phyloP scores from a whole-genome alignment of 169 alveolate genomes.

The Pseudocohnilembus persalinus region DNA sequence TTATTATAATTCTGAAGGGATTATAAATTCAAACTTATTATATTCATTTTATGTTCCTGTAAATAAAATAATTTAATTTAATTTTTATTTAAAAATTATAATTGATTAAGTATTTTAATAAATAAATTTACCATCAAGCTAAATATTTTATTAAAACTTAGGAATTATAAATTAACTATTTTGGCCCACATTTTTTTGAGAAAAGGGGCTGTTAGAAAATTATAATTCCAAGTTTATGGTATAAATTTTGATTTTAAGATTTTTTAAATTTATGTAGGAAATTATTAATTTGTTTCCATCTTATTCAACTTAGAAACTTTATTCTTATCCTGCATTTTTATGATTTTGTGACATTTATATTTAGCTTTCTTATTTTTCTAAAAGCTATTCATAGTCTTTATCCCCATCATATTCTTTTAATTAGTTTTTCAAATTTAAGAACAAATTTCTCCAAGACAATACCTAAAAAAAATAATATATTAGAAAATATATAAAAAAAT shows the following conservation, averaged over 20 bases:
- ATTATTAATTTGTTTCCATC: not conserved
- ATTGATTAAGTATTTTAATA: too few relatives aligned
- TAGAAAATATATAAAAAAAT: too few relatives aligned
- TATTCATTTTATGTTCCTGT: too few relatives aligned
- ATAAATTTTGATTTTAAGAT: too few relatives aligned
- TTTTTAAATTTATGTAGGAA: not conserved
- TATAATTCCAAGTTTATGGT: not conserved
- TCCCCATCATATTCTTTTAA: not conserved
- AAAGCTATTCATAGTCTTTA: not conserved
- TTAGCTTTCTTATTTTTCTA: not conserved
- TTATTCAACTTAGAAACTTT: not conserved
- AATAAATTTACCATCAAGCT: too few relatives aligned
- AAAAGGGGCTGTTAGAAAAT: not conserved
- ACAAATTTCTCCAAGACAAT: not conserved
- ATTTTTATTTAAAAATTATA: too few relatives aligned
- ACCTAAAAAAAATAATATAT: not conserved
- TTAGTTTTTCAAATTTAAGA: not conserved
- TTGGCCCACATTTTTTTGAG: not conserved
- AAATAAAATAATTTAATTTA: too few relatives aligned
- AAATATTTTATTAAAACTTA: too few relatives aligned
- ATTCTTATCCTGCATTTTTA: not conserved
- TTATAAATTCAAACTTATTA: too few relatives aligned
- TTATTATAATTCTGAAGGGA: too few relatives aligned
- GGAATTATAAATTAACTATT: not conserved
- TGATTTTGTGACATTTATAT: too few relatives aligned